Base-by-base conservation (phyloP, 805 yeast genomes). In the Myxozyma kluyveri region DNA sequence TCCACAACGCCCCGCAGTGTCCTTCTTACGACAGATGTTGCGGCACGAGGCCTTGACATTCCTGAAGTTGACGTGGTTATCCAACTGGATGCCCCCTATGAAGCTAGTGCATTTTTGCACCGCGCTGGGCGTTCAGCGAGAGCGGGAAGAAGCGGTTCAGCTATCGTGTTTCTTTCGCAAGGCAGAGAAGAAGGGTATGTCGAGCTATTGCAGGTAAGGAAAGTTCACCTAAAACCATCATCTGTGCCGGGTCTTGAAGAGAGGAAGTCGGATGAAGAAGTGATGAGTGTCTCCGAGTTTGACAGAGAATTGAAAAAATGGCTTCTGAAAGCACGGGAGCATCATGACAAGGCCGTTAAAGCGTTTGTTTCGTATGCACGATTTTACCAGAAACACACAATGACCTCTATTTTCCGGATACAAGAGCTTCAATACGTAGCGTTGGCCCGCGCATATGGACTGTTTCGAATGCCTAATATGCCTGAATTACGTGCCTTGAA, bases 51-150 rank as follows among this genome's bases (percentile, higher is more conserved):
- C 39, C 79, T 93, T 21, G 99, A 93, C 72, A 84, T 93, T 26
- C 95, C 96, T 0, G 93, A 90, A 48, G 97, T 93, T 7, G 98
- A 93, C 64, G 70, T 90, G 23, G 98, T 91, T 2, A 72, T 93
- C n/a, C 99, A 93, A 66, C 61, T 91, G 22, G 98, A 93, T 59
- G 96, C 98, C 1, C 99, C 99, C 1, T 82, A 88, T 0, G 96
- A 90, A 60, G 88, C 97, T 0, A 95, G 86, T 64, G 80, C 88
- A 65, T 93, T 91, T 64, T 76, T 91, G 39, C 99, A 93, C 67
- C 78, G 99, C 65, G 86, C 91, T 69, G 99, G 99, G 21, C 78
- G 99, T 64, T 88, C 99, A 0, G 99, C 96, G 0, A 74, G 99
- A 56, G 97, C 97, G 0, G 90, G 91, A 53, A 80, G 81, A 55